These are phyloP conservation scores for Cladosporium sp. DNA, from an alignment of 2,329 filamentous ascomycete species.

Conservation along the genomic window DNA sequence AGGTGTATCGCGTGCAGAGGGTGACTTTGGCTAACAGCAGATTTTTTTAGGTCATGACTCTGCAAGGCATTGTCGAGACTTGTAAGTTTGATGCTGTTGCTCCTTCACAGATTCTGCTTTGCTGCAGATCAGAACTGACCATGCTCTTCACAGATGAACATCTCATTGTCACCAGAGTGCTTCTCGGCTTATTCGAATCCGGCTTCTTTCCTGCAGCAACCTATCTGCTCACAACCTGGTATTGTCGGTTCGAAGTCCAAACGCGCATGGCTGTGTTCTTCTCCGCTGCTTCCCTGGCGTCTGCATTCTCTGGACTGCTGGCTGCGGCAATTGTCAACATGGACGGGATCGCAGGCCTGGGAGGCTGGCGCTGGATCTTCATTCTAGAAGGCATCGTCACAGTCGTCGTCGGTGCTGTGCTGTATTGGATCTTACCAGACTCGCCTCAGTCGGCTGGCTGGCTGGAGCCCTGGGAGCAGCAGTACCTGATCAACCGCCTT, in stretches of 20 bases:
- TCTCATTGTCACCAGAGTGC: conserved; percentile 18
- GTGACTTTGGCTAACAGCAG: conserved; percentile 45
- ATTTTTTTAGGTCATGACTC: conserved; percentile 33
- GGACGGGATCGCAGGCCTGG: conserved; percentile 51
- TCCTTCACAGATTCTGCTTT: conserved; percentile 16
- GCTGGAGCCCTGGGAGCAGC: conserved; percentile 48
- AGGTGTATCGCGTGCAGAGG: conserved; percentile 48
- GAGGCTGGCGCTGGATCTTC: conserved; percentile 43
- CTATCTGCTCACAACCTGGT: conserved; percentile 62
- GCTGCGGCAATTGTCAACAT: conserved; percentile 59
- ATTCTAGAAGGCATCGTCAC: conserved; percentile 28
- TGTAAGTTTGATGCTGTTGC: conserved; percentile 23
- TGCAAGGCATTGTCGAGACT: conserved; percentile 34
- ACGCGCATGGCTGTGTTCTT: conserved; percentile 49
- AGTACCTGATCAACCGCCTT: conserved; percentile 42
- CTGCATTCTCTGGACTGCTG: conserved; percentile 54
- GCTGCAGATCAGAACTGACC: background rate
- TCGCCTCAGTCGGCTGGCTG: conserved; percentile 60
- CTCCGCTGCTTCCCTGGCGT: conserved; percentile 51
- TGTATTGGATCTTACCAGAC: conserved; percentile 55
- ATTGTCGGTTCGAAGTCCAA: conserved; percentile 44
- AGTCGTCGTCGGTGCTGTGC: conserved; percentile 28
- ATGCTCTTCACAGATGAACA: conserved; percentile 21
- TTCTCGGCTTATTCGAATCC: conserved; percentile 51
- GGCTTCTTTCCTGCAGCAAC: conserved; percentile 56